Conservation (phyloP, 805 yeast genomes). For the Yueomyces sp. region DNA sequence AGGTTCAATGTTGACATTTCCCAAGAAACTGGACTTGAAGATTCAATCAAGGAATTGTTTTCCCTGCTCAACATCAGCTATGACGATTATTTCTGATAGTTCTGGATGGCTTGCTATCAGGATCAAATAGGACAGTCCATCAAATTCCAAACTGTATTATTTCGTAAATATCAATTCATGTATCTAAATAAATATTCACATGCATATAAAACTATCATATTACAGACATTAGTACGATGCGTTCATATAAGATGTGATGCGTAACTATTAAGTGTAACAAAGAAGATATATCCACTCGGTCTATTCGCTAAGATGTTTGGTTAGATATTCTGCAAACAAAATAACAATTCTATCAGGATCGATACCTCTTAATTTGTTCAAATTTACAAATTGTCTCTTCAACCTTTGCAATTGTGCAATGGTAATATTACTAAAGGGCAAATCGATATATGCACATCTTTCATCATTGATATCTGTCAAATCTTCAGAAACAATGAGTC, state of each 20-base stretch:
- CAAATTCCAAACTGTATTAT: too few relatives aligned
- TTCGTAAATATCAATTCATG: too few relatives aligned
- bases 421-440: conserved; percentile 45
- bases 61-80: background rate
- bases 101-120: too few relatives aligned
- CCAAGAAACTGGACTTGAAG: conserved; percentile 7
- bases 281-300: background rate
- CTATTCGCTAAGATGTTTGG: conserved; percentile 38
- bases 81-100: background rate
- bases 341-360: conserved; percentile 56
- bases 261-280: too few relatives aligned
- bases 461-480: conserved; percentile 27
- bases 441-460: conserved; percentile 32
- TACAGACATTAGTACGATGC: too few relatives aligned
- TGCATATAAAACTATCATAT: too few relatives aligned
- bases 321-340: conserved; percentile 67
- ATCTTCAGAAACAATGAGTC: conserved; percentile 30
- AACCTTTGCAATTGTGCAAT: conserved; percentile 73
- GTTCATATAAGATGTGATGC: too few relatives aligned
- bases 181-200: too few relatives aligned
- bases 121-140: too few relatives aligned
- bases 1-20: conserved; percentile 8
- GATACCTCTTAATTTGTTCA: conserved; percentile 68
- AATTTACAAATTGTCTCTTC: conserved; percentile 67
- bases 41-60: conserved; percentile 8